These are phyloP conservation scores for Polygonum maritimum DNA, from an alignment of 148 eudicot genomes.

Conservation along the genomic window DNA sequence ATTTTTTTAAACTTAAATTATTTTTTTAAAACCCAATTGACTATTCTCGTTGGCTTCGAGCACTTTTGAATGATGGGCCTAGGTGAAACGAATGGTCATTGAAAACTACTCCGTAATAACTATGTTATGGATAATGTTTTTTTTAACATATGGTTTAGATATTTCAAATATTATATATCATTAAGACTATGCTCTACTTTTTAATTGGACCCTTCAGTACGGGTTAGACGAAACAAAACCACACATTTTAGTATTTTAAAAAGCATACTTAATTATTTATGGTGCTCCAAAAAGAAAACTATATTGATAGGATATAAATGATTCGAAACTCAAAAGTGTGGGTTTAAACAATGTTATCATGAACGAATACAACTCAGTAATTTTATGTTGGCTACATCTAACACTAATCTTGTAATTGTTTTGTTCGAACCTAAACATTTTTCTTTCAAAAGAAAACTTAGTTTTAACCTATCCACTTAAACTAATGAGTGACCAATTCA, in stretches of 20 bases:
- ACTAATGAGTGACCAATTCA: no score
- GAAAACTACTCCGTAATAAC: not conserved
- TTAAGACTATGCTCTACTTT: not conserved
- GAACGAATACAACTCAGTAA: no score
- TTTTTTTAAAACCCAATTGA: not conserved
- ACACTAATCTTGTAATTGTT: no score
- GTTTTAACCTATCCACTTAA: no score
- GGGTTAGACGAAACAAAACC: not conserved
- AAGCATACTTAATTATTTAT: no score
- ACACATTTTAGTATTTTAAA: not conserved
- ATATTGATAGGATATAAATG: not conserved
- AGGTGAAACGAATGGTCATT: not conserved
- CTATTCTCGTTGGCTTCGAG: not conserved
- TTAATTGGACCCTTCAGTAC: not conserved
- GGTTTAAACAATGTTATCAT: not conserved
- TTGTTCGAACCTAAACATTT: no score
- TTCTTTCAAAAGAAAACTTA: no score
- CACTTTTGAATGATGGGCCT: not conserved
- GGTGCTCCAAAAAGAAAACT: not conserved
- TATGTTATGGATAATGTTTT: not conserved
- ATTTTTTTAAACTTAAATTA: no score
- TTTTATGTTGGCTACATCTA: no score
- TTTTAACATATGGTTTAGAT: not conserved
- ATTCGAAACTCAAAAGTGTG: not conserved
- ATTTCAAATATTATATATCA: not conserved